phyloP scores from a whole-genome alignment of 1,139 yeast genomes.

The Blastobotrys elegans region DNA sequence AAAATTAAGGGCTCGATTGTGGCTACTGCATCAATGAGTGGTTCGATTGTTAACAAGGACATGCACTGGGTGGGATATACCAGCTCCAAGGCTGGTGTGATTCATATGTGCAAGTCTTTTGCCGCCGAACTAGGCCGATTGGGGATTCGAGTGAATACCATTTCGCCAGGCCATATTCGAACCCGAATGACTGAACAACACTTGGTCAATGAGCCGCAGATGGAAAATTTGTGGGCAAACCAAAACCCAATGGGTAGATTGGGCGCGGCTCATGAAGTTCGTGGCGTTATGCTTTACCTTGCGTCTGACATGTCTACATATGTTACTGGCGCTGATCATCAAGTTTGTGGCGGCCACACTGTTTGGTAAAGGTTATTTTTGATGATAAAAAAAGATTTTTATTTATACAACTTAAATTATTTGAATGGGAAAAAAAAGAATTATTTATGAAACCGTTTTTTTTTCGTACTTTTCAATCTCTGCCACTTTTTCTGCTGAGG shows the following conservation, averaged over 20 bases:
- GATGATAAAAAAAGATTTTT: too few species aligned
- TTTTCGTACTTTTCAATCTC: conserved; percentile 34
- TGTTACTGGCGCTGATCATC: conserved; percentile 72
- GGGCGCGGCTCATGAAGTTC: conserved; percentile 48
- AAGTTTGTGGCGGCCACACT: conserved; percentile 80
- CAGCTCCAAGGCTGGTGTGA: conserved; percentile 77
- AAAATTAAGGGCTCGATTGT: conserved; percentile 53
- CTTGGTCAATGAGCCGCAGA: conserved; percentile 26
- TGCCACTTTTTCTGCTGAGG: conserved; percentile 43
- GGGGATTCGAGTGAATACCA: conserved; percentile 62
- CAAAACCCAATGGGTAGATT: conserved; percentile 31
- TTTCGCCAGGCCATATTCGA: conserved; percentile 75
- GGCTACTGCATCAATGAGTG: conserved; percentile 83
- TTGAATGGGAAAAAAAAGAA: too few species aligned
- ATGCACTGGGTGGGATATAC: conserved; percentile 79
- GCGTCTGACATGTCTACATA: conserved; percentile 68
- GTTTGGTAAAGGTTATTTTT: conserved; percentile 39
- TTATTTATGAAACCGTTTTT: not conserved
- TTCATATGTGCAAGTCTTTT: conserved; percentile 64
- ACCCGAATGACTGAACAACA: conserved; percentile 44
- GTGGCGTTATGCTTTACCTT: conserved; percentile 69
- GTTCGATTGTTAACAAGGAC: conserved; percentile 73
- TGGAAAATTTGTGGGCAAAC: conserved; percentile 32
- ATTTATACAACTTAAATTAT: too few species aligned
- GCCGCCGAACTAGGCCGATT: conserved; percentile 84